Evolutionary conservation across 2,329 filamentous ascomycete genomes (phyloP).

Genomic region (Cladosporium oxysporum): DNA sequence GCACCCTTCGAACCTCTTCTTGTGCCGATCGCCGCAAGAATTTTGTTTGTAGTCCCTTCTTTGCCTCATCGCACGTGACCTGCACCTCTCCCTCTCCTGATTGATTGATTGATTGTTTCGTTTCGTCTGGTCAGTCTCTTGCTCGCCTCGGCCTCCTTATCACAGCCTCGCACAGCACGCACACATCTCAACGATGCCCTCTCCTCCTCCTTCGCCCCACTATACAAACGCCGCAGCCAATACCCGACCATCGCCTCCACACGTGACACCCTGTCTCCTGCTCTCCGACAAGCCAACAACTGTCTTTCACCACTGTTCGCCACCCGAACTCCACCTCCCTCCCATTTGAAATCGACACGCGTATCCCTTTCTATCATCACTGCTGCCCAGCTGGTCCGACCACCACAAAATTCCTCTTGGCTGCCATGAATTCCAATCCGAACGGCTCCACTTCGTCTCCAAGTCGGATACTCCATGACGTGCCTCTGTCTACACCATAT

Average conservation of each 20-base stretch:
- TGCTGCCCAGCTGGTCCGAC: slow-evolving; percentile 5
- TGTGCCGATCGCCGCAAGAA: slow-evolving; percentile 6
- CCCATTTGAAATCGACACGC: background rate
- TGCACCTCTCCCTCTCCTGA: background rate
- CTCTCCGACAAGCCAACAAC: background rate
- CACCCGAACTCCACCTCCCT: background rate
- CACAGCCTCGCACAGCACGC: background rate
- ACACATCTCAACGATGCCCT: slow-evolving; percentile 7
- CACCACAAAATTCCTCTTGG: slow-evolving; percentile 1
- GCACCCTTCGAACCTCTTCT: background rate
- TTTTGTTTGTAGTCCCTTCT: slow-evolving; percentile 1
- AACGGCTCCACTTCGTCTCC: slow-evolving; percentile 5
- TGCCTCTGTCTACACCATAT: background rate
- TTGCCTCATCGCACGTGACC: background rate
- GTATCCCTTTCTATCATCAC: background rate
- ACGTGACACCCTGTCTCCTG: slow-evolving; percentile 8
- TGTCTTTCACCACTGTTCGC: background rate
- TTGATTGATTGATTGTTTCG: background rate
- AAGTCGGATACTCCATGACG: slow-evolving; percentile 3
- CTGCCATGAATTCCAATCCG: slow-evolving; percentile 5
- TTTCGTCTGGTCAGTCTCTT: background rate
- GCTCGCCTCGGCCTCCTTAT: slow-evolving; percentile 4
- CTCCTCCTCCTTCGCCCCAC: slow-evolving; percentile 3
- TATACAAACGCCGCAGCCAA: background rate
- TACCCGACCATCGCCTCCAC: background rate